Percentiles rank a stretch among this genome's conserved stretches.
Evolutionary conservation across 805 yeast species (phyloP).

Genomic region (Yueomyces sp.): DNA sequence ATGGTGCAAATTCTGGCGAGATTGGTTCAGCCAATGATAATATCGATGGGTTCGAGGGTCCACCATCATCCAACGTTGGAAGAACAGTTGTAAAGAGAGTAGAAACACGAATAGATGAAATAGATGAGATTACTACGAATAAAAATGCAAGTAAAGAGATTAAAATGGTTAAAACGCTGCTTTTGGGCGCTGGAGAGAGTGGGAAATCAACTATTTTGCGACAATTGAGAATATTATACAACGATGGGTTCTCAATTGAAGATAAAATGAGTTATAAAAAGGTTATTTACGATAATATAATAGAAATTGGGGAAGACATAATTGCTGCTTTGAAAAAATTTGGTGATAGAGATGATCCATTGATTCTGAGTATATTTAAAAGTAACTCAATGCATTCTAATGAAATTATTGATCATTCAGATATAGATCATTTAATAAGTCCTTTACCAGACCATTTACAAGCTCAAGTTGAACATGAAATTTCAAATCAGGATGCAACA

Average conservation of each 20-base stretch:
- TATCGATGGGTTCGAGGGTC: too few relatives aligned
- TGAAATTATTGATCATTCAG: not conserved
- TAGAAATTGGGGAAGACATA: constrained; percentile 63
- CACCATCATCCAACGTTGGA: too few relatives aligned
- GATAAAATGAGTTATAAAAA: constrained; percentile 67
- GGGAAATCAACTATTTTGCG: constrained; percentile 30
- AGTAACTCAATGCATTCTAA: not conserved
- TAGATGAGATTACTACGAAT: not conserved
- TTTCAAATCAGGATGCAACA: not conserved
- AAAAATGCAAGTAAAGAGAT: not conserved
- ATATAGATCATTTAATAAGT: too few relatives aligned
- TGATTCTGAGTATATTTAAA: not conserved
- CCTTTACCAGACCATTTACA: not conserved
- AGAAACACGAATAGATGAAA: not conserved
- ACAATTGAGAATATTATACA: constrained; percentile 24
- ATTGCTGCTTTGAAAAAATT: constrained; percentile 52
- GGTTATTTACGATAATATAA: constrained; percentile 61
- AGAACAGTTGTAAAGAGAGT: too few relatives aligned
- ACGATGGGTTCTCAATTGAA: constrained; percentile 27
- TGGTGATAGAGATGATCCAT: constrained; percentile 12
- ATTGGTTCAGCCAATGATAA: too few relatives aligned
- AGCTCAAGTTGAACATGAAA: not conserved
- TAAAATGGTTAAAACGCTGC: constrained; percentile 41
- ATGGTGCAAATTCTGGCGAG: too few relatives aligned
- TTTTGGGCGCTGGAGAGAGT: constrained; percentile 67